A percentile compares a stretch with the other conserved stretches of the same genome.
Conservation (phyloP, 495 filamentous ascomycete genomes). For the Hyaloscypha finlandica region DNA sequence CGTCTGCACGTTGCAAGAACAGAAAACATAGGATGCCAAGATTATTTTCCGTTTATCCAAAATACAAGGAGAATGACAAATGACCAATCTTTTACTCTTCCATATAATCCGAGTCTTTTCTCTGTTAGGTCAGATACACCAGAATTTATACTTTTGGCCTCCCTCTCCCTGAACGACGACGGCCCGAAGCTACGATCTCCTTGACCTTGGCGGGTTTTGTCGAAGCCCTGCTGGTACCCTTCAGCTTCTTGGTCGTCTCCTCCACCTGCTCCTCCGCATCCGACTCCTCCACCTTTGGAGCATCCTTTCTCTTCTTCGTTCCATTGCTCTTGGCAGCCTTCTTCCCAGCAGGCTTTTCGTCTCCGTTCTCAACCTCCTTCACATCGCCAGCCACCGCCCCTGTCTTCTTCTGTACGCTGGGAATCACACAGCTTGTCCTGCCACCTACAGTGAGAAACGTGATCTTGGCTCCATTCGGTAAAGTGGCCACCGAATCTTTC, state of each 20-base stretch:
- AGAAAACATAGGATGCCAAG: background rate
- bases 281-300: slow-evolving; percentile 8
- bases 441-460: slow-evolving; percentile 84
- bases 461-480: slow-evolving; percentile 85
- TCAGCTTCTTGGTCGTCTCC: slow-evolving; percentile 13
- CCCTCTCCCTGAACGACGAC: background rate
- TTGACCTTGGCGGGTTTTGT: background rate
- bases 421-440: slow-evolving; percentile 84
- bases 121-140: background rate
- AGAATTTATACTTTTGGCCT: background rate
- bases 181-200: background rate
- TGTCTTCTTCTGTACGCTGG: slow-evolving; percentile 79
- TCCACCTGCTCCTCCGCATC: slow-evolving; percentile 7
- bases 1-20: background rate
- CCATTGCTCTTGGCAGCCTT: background rate
- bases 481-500: slow-evolving; percentile 62
- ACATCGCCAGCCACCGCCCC: slow-evolving; percentile 31
- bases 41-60: background rate
- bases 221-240: slow-evolving; percentile 23
- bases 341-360: slow-evolving; percentile 29
- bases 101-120: background rate
- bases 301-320: slow-evolving; percentile 12
- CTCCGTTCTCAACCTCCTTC: slow-evolving; percentile 38
- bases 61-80: background rate
- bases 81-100: background rate